Base-by-base conservation (phyloP, 768 basidiomycete species). In the Chalciporus piperatus region DNA sequence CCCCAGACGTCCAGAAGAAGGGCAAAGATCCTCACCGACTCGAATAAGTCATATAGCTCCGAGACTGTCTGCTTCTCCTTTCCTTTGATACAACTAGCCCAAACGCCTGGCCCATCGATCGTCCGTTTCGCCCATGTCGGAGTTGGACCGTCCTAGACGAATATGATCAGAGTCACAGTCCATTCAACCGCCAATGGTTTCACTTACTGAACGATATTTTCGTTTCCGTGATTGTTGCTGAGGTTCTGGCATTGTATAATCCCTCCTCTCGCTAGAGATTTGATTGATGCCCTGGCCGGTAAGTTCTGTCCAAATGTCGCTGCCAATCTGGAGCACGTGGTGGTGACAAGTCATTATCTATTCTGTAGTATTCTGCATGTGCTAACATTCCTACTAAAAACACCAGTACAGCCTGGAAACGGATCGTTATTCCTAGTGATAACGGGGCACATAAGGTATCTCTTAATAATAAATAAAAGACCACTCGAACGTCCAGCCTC, bases 1-100 rank as follows among this genome's bases (percentile, higher is more conserved):
- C 48, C 30, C 35, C 45, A 37, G 43, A 50, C 54, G 22, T 50
- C 33, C 16, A 45, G 41, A 13, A n/a, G 51, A 17, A 38, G 22
- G 30, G 38, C 10, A 16, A 38, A n/a, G 45, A 14, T 30, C 68
- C 83, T 59, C 56, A 91, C 91, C 46, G 78, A 78, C 52, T 91
- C 87, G 48, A 93, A 89, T 10, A 93, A 60, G 60, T 91, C 88
- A 55, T 85, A 85, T 32, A 89, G 67, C 63, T 93, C 91, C 33
- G 84, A 82, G 4, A 89, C 79, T 0, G 87, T 78, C 60, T 84
- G 85, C 56, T 80, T 86, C 66, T 93, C 92, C 58, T 85, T 92
- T 17, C 91, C 91, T 65, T 86, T 89, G 27, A 90, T 79, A 75
- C 89, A 92, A 60, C 84, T 90, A 10, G 82, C 87, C 90, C 91